A percentile compares a stretch with the other conserved stretches of the same genome.
phyloP scores from a whole-genome alignment of 2,329 filamentous ascomycete species.

The Fusarium chaquense region DNA sequence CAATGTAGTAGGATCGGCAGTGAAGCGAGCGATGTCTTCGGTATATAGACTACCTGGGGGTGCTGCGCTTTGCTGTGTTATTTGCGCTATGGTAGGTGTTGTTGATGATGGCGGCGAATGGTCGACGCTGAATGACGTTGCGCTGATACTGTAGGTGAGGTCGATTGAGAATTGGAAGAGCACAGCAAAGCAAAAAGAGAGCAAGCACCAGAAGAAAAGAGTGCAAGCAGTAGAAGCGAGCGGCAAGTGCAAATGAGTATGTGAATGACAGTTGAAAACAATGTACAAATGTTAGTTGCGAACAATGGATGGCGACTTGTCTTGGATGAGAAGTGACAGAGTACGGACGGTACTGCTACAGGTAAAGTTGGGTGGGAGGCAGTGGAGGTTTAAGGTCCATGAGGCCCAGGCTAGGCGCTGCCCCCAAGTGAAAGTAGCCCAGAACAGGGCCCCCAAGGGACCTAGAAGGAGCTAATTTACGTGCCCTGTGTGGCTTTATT shows the following conservation, averaged over 20 bases:
- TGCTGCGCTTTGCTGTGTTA: background rate
- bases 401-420: constrained; percentile 1
- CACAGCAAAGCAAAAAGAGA: background rate
- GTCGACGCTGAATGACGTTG: constrained; percentile 27
- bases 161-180: constrained; percentile 4
- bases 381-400: constrained; percentile 36
- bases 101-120: constrained; percentile 32
- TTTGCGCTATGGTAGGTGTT: constrained; percentile 26
- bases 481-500: constrained; percentile 38
- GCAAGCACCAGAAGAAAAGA: background rate
- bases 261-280: constrained; percentile 21
- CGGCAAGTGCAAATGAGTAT: constrained; percentile 8
- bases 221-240: constrained; percentile 18
- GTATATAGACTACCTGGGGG: constrained; percentile 14
- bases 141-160: constrained; percentile 2
- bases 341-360: constrained; percentile 25
- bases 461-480: constrained; percentile 45
- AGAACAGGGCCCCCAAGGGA: constrained; percentile 33
- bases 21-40: constrained; percentile 16
- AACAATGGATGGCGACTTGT: constrained; percentile 10
- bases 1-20: constrained; percentile 18
- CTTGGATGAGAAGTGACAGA: constrained; percentile 17
- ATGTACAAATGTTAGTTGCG: constrained; percentile 3
- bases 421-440: constrained; percentile 24
- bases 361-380: constrained; percentile 25